Conservation (phyloP, 2,329 filamentous ascomycete genomes). For the Colletotrichum sp. region DNA sequence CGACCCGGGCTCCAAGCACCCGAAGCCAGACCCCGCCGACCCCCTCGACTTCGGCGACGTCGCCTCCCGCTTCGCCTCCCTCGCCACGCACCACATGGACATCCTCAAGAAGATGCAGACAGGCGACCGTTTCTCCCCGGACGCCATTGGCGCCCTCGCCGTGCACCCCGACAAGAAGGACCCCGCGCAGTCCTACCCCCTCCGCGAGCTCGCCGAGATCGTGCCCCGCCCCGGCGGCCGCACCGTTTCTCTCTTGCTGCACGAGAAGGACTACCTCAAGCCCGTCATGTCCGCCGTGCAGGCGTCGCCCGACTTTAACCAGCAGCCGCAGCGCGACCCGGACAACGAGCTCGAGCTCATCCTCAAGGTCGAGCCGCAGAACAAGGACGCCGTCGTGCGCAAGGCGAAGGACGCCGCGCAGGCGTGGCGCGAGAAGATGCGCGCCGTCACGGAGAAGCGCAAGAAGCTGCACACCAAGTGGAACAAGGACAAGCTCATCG, state of each 20-base stretch:
- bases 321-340: slow-evolving; percentile 62
- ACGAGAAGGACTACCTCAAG: slow-evolving; percentile 52
- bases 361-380: slow-evolving; percentile 58
- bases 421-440: slow-evolving; percentile 55
- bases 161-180: slow-evolving; percentile 38
- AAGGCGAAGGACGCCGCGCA: slow-evolving; percentile 52
- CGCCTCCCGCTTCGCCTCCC: slow-evolving; percentile 43
- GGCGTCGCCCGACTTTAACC: slow-evolving; percentile 58
- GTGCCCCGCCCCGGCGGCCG: slow-evolving; percentile 50
- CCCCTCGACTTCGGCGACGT: slow-evolving; percentile 57
- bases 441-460: slow-evolving; percentile 50
- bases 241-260: slow-evolving; percentile 45
- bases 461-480: slow-evolving; percentile 56
- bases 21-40: slow-evolving; percentile 41
- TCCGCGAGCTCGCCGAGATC: slow-evolving; percentile 61
- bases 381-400: slow-evolving; percentile 49
- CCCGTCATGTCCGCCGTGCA: slow-evolving; percentile 62
- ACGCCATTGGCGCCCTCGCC: slow-evolving; percentile 49
- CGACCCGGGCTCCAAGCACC: slow-evolving; percentile 25
- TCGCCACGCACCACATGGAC: slow-evolving; percentile 46
- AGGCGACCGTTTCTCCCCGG: slow-evolving; percentile 59
- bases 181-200: slow-evolving; percentile 42
- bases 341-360: slow-evolving; percentile 66
- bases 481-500: slow-evolving; percentile 47
- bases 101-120: slow-evolving; percentile 46